Base-by-base conservation (phyloP, 192 early-diverging fungal genomes). In the Backusella liffmaniae region DNA sequence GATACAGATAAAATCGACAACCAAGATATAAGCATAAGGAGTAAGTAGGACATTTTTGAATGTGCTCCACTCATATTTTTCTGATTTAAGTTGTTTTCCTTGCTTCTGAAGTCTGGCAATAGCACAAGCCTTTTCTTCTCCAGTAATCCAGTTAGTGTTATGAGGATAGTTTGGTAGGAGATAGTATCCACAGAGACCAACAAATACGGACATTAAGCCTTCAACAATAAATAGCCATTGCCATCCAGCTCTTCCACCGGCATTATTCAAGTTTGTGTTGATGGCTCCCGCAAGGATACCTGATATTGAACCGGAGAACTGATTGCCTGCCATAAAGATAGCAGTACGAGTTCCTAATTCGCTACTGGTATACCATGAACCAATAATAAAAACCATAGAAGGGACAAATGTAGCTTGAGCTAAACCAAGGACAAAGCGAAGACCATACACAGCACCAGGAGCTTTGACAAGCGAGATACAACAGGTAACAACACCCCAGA, bases 201-300 rank as follows among this genome's bases (percentile, higher is more conserved):
- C 72, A 0, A 85, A 67, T 13, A 86, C 67, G 0, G 85, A 80
- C 18, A 84, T 77, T 49, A 88, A 62, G 6, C 90, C 91, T 56
- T 89, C 87, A 18, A 88, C 67, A 66, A 93, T 79, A 78, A 91
- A 91, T 29, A 91, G 73, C 82, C 85, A 89, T n/a, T 83, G 88
- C 88, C 89, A 91, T 5, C 86, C 87, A 21, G 72, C 44, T 0
- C 85, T 73, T 8, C 82, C 82, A 13, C 30, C 37, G 23, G 79
- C 46, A 18, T 83, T 84, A 23, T 91, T 78, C 72, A 91, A 79
- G 29, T 78, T 56, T 13, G 49, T 10, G 15, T 78, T 73, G 42
- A 90, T 85, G 42, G 77, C 84, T 76, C 86, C 87, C 30, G 87
- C 88, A 29, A 89, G 59, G 0, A 91, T 75, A 9, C 88, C 90